A percentile compares a stretch with the other conserved stretches of the same genome.
Evolutionary conservation across 176 grass and related monocot genomes (phyloP).

Genomic region (Sorghum bicolor): Sorghum_bicolor_NCBIv3 NC_012870.2:80851001-80851500

Average conservation of each 20-base stretch:
- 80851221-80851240: conserved; percentile 66
- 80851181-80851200: conserved; percentile 49
- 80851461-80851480: conserved; percentile 61
- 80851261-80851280: conserved; percentile 79
- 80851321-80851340: not conserved
- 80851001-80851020: conserved; percentile 7
- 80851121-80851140: conserved; percentile 11
- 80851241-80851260: conserved; percentile 64
- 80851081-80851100: not conserved
- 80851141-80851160: conserved; percentile 15
- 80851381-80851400: conserved; percentile 55
- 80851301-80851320: conserved; percentile 88
- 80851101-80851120: not conserved
- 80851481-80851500: conserved; percentile 80
- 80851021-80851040: not conserved
- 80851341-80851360: conserved; percentile 17
- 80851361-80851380: conserved; percentile 7
- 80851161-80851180: conserved; percentile 77
- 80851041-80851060: not conserved
- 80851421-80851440: conserved; percentile 83
- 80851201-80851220: conserved; percentile 15
- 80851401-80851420: conserved; percentile 83
- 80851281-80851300: conserved; percentile 95
- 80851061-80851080: not conserved
- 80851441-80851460: conserved; percentile 35